Percentiles rank a stretch among this genome's conserved stretches.
These are phyloP conservation scores for Candida hungchunana DNA, from an alignment of 805 yeast species.

Conservation along the genomic window DNA sequence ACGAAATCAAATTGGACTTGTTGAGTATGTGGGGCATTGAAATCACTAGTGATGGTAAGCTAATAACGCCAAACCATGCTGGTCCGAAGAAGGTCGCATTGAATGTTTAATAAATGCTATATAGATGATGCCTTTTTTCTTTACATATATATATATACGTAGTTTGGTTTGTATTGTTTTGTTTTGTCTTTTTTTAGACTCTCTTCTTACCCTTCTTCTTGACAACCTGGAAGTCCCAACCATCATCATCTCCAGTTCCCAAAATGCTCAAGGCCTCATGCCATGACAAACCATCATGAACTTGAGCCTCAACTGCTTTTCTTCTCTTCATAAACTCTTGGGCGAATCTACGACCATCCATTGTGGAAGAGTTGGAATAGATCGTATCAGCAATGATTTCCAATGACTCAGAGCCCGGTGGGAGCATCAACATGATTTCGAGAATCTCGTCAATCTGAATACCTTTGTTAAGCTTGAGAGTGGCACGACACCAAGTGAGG, in stretches of 20 bases:
- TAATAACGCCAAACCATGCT: conserved; percentile 17
- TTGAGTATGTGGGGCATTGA: conserved; percentile 31
- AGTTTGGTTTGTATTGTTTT: neutral
- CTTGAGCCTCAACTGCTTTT: conserved; percentile 57
- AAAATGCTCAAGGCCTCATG: conserved; percentile 54
- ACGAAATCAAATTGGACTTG: conserved; percentile 34
- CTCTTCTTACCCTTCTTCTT: conserved; percentile 50
- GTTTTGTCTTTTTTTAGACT: conserved; percentile 17
- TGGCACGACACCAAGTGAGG: conserved; percentile 65
- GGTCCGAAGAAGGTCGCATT: no score
- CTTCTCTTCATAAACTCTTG: conserved; percentile 81
- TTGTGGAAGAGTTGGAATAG: conserved; percentile 78
- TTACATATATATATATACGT: no score
- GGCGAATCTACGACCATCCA: conserved; percentile 95
- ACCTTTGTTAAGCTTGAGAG: conserved; percentile 64
- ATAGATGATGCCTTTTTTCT: no score
- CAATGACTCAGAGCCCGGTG: conserved; percentile 65
- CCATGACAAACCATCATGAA: conserved; percentile 60
- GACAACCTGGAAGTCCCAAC: conserved; percentile 65
- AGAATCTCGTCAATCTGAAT: conserved; percentile 77
- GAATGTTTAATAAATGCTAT: no score
- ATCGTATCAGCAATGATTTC: conserved; percentile 91
- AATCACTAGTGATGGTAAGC: conserved; percentile 16
- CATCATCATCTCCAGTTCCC: conserved; percentile 41
- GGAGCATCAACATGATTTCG: conserved; percentile 75